Conservation (phyloP, 768 basidiomycete genomes). For the Gautieria morchelliformis region DNA sequence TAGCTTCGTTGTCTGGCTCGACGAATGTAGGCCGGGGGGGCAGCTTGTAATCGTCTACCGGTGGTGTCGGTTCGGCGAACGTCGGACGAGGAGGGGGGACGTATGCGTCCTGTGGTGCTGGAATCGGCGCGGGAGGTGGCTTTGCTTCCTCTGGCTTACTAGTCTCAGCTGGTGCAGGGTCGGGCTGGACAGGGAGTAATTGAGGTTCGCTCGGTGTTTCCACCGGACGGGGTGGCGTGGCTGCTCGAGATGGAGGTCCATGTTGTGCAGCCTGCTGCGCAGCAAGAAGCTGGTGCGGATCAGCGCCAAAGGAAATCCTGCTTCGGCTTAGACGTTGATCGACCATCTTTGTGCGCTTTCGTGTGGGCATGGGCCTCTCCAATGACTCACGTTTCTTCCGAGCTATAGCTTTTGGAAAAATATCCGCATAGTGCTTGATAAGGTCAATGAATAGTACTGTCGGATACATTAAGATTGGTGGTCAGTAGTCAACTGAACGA, state of each 20-base stretch:
- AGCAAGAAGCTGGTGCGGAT: conserved; percentile 60
- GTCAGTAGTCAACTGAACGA: not conserved
- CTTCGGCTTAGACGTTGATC: conserved; percentile 84
- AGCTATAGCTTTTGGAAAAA: conserved; percentile 74
- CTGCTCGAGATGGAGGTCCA: conserved; percentile 1
- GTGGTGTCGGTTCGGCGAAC: conserved; percentile 44
- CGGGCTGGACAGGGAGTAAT: conserved; percentile 10
- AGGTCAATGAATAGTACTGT: conserved; percentile 81
- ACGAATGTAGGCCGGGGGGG: conserved; percentile 13
- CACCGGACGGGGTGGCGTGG: conserved; percentile 11
- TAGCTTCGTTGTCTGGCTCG: conserved; percentile 18
- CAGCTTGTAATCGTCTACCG: conserved; percentile 48
- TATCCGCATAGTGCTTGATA: conserved; percentile 57
- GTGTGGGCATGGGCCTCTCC: conserved; percentile 70
- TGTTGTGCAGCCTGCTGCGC: conserved; percentile 53
- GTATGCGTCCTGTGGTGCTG: not conserved
- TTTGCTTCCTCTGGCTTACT: conserved; percentile 12
- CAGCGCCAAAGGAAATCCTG: conserved; percentile 60
- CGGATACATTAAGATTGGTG: not conserved
- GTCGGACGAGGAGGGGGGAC: conserved; percentile 27
- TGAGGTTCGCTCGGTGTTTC: not conserved
- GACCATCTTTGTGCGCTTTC: conserved; percentile 80
- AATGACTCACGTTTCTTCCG: conserved; percentile 76
- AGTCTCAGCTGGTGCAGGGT: conserved; percentile 15
- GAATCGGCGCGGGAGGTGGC: not conserved